These are phyloP conservation scores for Acrasis kona DNA, from an alignment of 78 protist genomes.

Conservation along the genomic window DNA sequence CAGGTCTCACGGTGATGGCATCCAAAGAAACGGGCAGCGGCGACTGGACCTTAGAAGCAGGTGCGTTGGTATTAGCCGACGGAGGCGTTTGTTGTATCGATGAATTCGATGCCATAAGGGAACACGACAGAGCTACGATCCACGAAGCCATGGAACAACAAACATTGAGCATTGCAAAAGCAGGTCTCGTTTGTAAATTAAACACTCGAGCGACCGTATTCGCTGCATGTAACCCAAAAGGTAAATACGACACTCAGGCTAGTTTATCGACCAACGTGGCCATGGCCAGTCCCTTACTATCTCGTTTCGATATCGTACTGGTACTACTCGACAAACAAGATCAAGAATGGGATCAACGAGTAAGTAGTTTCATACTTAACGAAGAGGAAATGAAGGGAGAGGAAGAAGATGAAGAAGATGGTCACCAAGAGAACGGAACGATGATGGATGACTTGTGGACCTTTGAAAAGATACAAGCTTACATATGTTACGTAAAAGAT, in stretches of 20 bases:
- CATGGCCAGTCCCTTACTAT: constrained; percentile 79
- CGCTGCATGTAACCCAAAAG: constrained; percentile 82
- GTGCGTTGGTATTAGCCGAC: constrained; percentile 97
- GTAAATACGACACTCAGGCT: neutral
- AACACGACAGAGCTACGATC: constrained; percentile 67
- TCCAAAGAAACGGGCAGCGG: constrained; percentile 48
- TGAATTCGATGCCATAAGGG: constrained; percentile 82
- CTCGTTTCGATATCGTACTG: constrained; percentile 89
- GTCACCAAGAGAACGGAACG: neutral
- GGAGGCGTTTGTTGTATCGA: constrained; percentile 98
- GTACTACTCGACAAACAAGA: constrained; percentile 62
- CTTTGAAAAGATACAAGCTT: constrained; percentile 51
- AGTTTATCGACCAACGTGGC: constrained; percentile 55
- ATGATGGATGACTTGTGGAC: constrained; percentile 37
- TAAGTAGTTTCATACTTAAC: constrained; percentile 47
- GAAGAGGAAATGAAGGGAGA: neutral
- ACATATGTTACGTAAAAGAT: constrained; percentile 45
- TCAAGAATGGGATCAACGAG: constrained; percentile 57
- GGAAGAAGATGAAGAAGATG: neutral
- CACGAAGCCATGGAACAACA: constrained; percentile 99
- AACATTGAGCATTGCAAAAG: constrained; percentile 94
- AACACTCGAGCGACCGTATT: constrained; percentile 75
- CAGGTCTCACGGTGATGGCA: constrained; percentile 82
- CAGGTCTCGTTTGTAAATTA: constrained; percentile 89
- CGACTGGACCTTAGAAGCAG: constrained; percentile 86